Evolutionary conservation across 1,139 yeast genomes (phyloP), one percentile per base, ranked within the genome.

Genomic region (Suhomyces bokatorum): DNA sequence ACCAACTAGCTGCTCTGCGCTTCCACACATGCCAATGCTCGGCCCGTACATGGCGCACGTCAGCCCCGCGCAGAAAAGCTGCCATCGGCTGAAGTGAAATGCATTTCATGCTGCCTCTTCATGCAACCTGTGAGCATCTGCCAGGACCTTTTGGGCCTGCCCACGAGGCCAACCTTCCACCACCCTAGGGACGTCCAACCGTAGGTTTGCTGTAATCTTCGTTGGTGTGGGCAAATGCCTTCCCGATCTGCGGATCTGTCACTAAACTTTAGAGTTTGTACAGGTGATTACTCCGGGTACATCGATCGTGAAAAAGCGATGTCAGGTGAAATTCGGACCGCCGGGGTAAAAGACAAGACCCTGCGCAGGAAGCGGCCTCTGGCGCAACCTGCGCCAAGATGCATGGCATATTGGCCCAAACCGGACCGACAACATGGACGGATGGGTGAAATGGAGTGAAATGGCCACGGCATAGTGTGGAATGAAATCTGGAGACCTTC

Each of bases 211-310:
- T 26, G 27, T 11, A 22, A 32, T 32, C 35, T 33, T 33, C 36
- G 36, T 33, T 22, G 36, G 29, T 13, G 36, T 33, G 14, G 29
- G 28, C 28, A 26, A 33, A 22, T 33, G 36, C 36, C 36, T 22
- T 33, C 29, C 36, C 36, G 36, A 33, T 33, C 36, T 22, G 36
- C 28, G 26, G 36, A 33, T 33, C 36, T 33, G 29, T 22, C 36
- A 33, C 36, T 35, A 35, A 35, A 27, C 37, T 35, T 35, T 35
- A 35, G 31, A 35, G 31, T 35, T 35, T 35, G 31, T 11, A 35
- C 37, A 12, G 15, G 37, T 35, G 37, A 35, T 35, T 15, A 26
- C 37, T 26, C 37, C 27, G 15, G 13, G 16, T 16, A 35, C 37
- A 35, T 35, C 22, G 37, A 35, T 35, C 37, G 37, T 13, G 37